Conservation (phyloP, 768 basidiomycete genomes). For the Myochromella boudieri region DNA sequence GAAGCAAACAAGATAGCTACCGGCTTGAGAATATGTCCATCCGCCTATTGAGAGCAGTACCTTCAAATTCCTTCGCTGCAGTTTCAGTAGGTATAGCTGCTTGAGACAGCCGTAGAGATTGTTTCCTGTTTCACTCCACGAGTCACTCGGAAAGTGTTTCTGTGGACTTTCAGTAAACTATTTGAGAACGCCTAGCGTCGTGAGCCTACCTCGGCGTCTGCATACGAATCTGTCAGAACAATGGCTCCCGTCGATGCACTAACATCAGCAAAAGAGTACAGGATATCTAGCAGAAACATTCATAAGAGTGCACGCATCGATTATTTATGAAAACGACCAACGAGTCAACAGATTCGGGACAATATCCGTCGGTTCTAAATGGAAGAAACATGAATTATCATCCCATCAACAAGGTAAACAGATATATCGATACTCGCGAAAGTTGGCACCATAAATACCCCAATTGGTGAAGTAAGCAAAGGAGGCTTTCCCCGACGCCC, state of each 20-base stretch:
- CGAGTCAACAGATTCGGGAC: constrained; percentile 65
- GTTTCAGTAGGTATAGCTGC: constrained; percentile 65
- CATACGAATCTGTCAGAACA: constrained; percentile 68
- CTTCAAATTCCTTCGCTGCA: constrained; percentile 54
- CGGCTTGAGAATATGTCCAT: constrained; percentile 69
- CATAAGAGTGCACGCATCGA: no score
- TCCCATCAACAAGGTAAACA: constrained; percentile 1
- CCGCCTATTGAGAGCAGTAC: constrained; percentile 56
- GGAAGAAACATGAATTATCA: constrained; percentile 3
- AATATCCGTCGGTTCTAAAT: constrained; percentile 64
- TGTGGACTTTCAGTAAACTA: constrained; percentile 24
- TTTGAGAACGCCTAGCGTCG: neutral
- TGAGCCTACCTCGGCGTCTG: constrained; percentile 59
- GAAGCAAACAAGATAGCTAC: constrained; percentile 20
- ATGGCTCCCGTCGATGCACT: constrained; percentile 61
- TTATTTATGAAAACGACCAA: no score
- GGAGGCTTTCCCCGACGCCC: constrained; percentile 36
- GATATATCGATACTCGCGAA: constrained; percentile 41
- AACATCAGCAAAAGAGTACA: constrained; percentile 81
- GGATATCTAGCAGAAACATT: constrained; percentile 42
- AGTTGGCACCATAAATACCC: constrained; percentile 66
- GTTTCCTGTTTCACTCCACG: constrained; percentile 72
- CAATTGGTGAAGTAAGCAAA: constrained; percentile 63
- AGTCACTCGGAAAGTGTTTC: constrained; percentile 74
- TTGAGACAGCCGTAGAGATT: constrained; percentile 83